A percentile compares a stretch with the other conserved stretches of the same genome.
Evolutionary conservation across 768 basidiomycete species (phyloP).

Genomic region (Antrodiella citrinella): DNA sequence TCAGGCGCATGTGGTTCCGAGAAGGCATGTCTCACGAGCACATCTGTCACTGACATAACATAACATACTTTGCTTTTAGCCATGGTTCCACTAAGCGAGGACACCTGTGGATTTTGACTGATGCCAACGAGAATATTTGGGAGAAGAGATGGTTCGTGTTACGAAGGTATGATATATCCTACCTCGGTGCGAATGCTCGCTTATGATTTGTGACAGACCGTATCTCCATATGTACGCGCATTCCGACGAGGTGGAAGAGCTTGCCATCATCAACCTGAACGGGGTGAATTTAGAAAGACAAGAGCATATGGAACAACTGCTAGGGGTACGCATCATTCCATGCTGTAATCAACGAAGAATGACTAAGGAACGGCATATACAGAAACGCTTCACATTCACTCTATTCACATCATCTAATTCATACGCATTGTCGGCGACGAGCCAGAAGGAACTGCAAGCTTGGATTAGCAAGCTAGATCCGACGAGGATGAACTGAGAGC

Average conservation of each 20-base stretch:
- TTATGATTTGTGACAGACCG: too few species aligned
- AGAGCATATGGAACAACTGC: constrained; percentile 77
- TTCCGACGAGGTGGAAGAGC: constrained; percentile 78
- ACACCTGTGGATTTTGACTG: constrained; percentile 66
- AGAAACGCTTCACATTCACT: constrained; percentile 86
- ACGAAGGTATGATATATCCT: constrained; percentile 61
- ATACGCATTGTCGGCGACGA: constrained; percentile 79
- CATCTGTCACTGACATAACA: constrained; percentile 5
- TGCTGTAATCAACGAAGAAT: neutral
- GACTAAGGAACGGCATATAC: neutral
- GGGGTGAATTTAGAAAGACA: constrained; percentile 84
- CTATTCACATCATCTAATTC: constrained; percentile 91
- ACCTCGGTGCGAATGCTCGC: too few species aligned
- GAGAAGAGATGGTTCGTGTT: constrained; percentile 81
- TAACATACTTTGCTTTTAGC: constrained; percentile 43
- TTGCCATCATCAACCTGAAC: constrained; percentile 71
- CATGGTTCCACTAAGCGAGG: constrained; percentile 84
- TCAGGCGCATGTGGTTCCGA: constrained; percentile 62
- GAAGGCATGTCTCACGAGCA: constrained; percentile 39
- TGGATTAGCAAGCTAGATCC: constrained; percentile 86
- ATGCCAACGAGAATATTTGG: constrained; percentile 80
- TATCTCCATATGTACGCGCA: constrained; percentile 85
- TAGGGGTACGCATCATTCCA: constrained; percentile 55
- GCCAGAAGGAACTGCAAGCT: constrained; percentile 70
- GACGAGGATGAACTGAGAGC: constrained; percentile 45